Evolutionary conservation across 1,284 basidiomycete genomes (phyloP), one percentile per base, ranked within the genome.

Genomic region (Wolfiporia cocos): DNA sequence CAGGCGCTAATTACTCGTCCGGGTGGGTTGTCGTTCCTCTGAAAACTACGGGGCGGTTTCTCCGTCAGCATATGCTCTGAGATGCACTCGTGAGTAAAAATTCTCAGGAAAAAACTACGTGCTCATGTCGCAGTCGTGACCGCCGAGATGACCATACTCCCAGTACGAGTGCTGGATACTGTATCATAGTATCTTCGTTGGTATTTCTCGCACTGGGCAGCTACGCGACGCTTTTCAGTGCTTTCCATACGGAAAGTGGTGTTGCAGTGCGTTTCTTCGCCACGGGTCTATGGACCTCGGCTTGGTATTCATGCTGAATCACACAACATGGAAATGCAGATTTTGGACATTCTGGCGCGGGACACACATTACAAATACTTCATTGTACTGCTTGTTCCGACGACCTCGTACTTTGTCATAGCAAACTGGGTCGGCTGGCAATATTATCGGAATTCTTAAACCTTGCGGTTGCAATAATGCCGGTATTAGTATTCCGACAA

Each of bases 361-460:
- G 92, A 94, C 64, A 76, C 69, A 14, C 88, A 94, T 60, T 94
- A 94, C 78, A 93, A 93, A 65, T 95, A 94, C 64, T 79, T 94
- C 51, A 57, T 71, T 11, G 65, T 92, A 11, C 66, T 95, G 32
- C 70, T 93, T 36, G 73, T 96, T 37, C 92, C 93, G 18, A 84
- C 84, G 14, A 79, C 73, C 12, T 73, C 85, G 24, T 92, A 90
- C 65, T 93, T 92, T 61, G 86, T 91, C 39, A 96, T 97, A 56
- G 89, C 92, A 32, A 96, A 96, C 57, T 97, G 93, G 93, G 89
- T 92, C 29, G 91, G 92, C 34, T 95, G 92, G 91, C 89, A 93
- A 61, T 94, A 90, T 62, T 95, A 90, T 62, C 79, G 85, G 34
- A 92, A 91, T 62, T 89, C 90, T 6, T 86, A 11, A 9, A 6